A percentile compares a stretch with the other conserved stretches of the same genome.
These are phyloP conservation scores for Solanum chaucha DNA, from an alignment of 257 asterid species.

Conservation along the genomic window DNA sequence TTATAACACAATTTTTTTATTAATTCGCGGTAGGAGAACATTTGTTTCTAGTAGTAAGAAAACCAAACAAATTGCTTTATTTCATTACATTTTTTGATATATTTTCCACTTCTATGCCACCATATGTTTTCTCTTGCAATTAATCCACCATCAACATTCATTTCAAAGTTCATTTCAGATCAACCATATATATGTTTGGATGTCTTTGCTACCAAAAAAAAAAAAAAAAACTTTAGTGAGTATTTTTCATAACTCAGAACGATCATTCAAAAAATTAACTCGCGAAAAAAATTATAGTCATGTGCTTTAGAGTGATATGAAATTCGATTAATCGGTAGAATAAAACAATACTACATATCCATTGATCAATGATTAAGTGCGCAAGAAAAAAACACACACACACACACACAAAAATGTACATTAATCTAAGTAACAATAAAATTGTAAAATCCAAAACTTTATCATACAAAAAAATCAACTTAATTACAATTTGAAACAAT, in stretches of 20 bases:
- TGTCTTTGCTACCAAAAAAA: no score
- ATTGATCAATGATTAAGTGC: background rate
- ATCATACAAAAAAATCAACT: slow-evolving; percentile 18
- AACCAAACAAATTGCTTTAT: background rate
- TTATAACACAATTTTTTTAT: no score
- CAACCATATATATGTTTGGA: no score
- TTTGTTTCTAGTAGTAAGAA: no score
- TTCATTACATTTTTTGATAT: background rate
- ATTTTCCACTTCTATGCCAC: slow-evolving; percentile 29
- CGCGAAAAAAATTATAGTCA: no score
- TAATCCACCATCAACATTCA: slow-evolving; percentile 61
- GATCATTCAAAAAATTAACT: background rate
- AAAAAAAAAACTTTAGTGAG: background rate
- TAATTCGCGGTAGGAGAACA: background rate
- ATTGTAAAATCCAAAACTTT: slow-evolving; percentile 15
- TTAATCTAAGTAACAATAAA: slow-evolving; percentile 16
- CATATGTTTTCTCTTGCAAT: slow-evolving; percentile 47
- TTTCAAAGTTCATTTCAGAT: no score
- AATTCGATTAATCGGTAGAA: background rate
- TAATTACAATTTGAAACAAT: no score
- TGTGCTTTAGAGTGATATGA: background rate
- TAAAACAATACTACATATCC: background rate
- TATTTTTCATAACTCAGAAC: background rate
- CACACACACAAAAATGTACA: background rate
- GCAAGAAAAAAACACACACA: no score